Evolutionary conservation across 2,329 filamentous ascomycete species (phyloP), one percentile per base, ranked within the genome.

Genomic region (Xylaria sp.): DNA sequence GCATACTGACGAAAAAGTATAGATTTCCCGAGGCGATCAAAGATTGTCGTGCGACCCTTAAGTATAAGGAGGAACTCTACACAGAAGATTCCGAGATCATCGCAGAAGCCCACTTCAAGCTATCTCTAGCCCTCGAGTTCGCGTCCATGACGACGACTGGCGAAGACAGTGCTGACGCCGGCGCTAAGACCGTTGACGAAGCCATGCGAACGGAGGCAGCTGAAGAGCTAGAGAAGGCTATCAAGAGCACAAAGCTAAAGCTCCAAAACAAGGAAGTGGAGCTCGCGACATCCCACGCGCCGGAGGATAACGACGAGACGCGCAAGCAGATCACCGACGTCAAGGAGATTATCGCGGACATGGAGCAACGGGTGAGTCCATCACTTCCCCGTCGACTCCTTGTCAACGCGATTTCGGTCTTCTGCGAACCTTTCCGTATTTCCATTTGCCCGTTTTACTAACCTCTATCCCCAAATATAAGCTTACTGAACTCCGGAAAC

Each of bases 71-170:
- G 73, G 86, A 91, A 57, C 85, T 98, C 2, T 94, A 93, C 76
- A 86, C 92, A 0, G 85, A 90, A 56, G 93, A 96, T 69, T 93
- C 92, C 15, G 92, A 94, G 73, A 86, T 96, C 58, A 87, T 98
- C 63, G 95, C 96, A 47, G 96, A 99, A 82, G 95, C 93, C 17
- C 94, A 99, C 82, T 99, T 92, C 84, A 98, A 97, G 81, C 89
- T 99, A 29, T 97, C 95, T 0, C 87, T 99, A 17, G 96, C 96
- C 0, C 86, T 99, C 31, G 96, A 99, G 77, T 98, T 98, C 73
- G 93, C 93, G 3, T 96, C 93, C 0, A 88, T 96, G 51, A 92
- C 90, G 5, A 85, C 84, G 20, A 84, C 87, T 1, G 80, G 84
- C 13, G 86, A 86, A 17, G 84, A 86, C 50, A 81, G 83, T 60